Evolutionary conservation across 2,329 filamentous ascomycete genomes (phyloP).

Genomic region (Trichoderma citrinoviride): DNA sequence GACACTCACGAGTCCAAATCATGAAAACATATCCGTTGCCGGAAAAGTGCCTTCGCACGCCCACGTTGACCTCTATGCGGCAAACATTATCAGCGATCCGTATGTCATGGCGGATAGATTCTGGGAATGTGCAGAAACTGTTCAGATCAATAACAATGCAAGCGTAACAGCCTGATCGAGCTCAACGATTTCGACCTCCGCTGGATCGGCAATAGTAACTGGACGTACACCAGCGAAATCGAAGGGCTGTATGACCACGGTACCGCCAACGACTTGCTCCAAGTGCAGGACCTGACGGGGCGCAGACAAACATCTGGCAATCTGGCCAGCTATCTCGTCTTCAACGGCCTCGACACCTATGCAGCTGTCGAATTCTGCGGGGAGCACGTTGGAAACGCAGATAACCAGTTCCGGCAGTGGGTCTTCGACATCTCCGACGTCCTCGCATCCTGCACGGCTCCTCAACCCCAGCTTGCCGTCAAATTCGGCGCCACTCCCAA

Average conservation of each 20-base stretch:
- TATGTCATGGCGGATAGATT: neutral
- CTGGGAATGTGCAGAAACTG: neutral
- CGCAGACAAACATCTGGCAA: neutral
- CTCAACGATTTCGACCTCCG: constrained; percentile 9
- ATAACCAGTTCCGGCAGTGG: constrained; percentile 14
- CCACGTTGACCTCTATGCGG: constrained; percentile 8
- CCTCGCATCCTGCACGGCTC: neutral
- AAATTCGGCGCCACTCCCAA: constrained; percentile 8
- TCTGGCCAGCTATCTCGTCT: constrained; percentile 5
- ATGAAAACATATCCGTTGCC: neutral
- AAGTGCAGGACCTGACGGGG: neutral
- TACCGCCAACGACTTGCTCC: neutral
- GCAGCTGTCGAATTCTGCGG: constrained; percentile 5
- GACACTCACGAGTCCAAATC: constrained; percentile 5
- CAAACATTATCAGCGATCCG: constrained; percentile 3
- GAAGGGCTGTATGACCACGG: neutral
- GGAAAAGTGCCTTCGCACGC: constrained; percentile 10
- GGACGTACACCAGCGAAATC: constrained; percentile 8
- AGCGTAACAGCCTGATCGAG: neutral
- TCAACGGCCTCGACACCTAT: constrained; percentile 10
- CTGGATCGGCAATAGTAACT: constrained; percentile 5
- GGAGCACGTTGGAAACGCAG: neutral
- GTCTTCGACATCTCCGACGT: constrained; percentile 1
- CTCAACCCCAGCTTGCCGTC: neutral
- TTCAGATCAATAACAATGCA: neutral